Conservation (phyloP, 192 early-diverging fungal genomes). For the Entrophospora sp. region DNA sequence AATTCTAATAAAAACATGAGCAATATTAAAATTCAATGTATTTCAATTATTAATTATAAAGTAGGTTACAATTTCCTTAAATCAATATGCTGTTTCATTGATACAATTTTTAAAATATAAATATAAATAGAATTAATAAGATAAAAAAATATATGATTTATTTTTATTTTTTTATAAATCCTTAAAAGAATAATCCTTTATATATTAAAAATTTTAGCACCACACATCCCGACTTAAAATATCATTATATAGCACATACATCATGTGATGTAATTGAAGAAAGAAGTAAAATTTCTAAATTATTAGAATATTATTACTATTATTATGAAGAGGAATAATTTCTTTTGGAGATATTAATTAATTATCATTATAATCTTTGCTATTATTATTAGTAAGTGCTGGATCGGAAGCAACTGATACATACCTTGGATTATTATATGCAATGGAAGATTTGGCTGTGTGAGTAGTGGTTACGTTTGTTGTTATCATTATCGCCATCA, state of each 20-base stretch:
- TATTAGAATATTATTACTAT: no score
- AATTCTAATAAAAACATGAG: no score
- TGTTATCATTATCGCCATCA: no score
- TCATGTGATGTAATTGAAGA: conserved; percentile 87
- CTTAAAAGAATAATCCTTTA: conserved; percentile 71
- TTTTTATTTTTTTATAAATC: not conserved
- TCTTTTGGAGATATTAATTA: no score
- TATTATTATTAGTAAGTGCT: conserved; percentile 31
- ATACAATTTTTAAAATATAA: not conserved
- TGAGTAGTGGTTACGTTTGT: conserved; percentile 40
- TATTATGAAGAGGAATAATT: no score
- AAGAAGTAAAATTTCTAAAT: conserved; percentile 58
- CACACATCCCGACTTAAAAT: conserved; percentile 71
- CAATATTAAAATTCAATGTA: conserved; percentile 18
- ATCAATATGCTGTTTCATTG: not conserved
- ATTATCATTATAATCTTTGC: not conserved
- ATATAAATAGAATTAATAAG: not conserved
- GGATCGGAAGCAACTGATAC: conserved; percentile 63
- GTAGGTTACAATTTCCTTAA: not conserved
- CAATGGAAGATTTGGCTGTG: conserved; percentile 84
- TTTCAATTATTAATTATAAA: conserved; percentile 14
- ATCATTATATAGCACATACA: conserved; percentile 87
- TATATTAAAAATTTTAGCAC: conserved; percentile 72
- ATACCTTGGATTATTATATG: conserved; percentile 81
- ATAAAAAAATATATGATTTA: no score